Conservation (phyloP, 306 rosid species). For the Cicer yamashitae region DNA sequence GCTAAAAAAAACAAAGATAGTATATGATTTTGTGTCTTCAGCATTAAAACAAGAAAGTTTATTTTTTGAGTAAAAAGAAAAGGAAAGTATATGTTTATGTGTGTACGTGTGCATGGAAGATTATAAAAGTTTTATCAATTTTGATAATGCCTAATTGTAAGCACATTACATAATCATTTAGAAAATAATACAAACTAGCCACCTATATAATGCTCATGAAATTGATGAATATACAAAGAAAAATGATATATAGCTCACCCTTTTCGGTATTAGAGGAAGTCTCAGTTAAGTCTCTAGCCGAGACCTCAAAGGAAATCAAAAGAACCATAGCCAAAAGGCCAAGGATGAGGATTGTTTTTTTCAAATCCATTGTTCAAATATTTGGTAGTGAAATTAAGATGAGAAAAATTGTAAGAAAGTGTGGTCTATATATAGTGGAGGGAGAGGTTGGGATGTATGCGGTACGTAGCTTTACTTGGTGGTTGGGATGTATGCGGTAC, state of each 20-base stretch:
- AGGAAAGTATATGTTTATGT: no score
- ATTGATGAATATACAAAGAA: background rate
- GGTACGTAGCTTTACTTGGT: background rate
- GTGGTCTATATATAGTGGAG: slow-evolving; percentile 33
- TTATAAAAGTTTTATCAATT: no score
- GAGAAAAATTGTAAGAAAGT: background rate
- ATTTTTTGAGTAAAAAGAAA: no score
- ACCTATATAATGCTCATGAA: background rate
- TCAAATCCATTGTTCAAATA: slow-evolving; percentile 52
- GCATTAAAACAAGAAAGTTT: no score
- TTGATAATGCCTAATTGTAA: no score
- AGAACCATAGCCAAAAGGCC: slow-evolving; percentile 52
- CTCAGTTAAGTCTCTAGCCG: slow-evolving; percentile 46
- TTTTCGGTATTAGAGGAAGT: slow-evolving; percentile 30
- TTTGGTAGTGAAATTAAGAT: slow-evolving; percentile 1
- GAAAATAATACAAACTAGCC: no score
- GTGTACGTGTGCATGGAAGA: no score
- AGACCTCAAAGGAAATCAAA: slow-evolving; percentile 38
- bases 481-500: no score
- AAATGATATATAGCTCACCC: slow-evolving; percentile 26
- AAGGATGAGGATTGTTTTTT: slow-evolving; percentile 37
- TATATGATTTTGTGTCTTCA: no score
- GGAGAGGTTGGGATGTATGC: no score
- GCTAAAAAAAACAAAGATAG: no score
- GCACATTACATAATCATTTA: no score